Percentiles rank a stretch among this genome's conserved stretches.
Conservation (phyloP, 116 monocot genomes). For the Dioscorea cayenensis region DNA sequence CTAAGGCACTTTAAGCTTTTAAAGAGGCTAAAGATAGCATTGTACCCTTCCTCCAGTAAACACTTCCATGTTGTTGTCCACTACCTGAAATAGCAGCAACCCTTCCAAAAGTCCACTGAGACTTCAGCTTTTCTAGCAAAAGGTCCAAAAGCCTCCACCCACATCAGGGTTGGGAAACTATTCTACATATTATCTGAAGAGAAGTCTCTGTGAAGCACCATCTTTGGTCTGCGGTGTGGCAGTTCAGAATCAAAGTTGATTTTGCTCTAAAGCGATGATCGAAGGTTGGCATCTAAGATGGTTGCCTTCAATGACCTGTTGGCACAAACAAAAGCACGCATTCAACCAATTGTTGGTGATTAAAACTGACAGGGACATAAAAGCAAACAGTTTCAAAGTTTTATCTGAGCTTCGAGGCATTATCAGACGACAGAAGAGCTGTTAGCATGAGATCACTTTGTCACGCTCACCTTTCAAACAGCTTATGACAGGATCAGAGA, state of each 20-base stretch:
- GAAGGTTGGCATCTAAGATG: slow-evolving; percentile 60
- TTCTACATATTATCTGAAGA: slow-evolving; percentile 51
- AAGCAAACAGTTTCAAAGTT: too few species aligned
- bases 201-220: slow-evolving; percentile 91
- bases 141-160: slow-evolving; percentile 50
- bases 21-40: slow-evolving; percentile 44
- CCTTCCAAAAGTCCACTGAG: slow-evolving; percentile 49
- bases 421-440: too few species aligned
- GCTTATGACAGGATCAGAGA: too few species aligned
- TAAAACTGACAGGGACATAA: too few species aligned
- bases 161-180: slow-evolving; percentile 59
- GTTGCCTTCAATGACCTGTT: slow-evolving; percentile 89
- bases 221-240: slow-evolving; percentile 81
- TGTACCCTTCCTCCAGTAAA: slow-evolving; percentile 84
- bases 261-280: slow-evolving; percentile 54
- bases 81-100: slow-evolving; percentile 83
- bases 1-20: slow-evolving; percentile 41
- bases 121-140: slow-evolving; percentile 55
- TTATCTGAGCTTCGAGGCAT: too few species aligned
- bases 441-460: too few species aligned
- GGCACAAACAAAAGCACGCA: not conserved
- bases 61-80: slow-evolving; percentile 99
- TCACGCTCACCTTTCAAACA: too few species aligned
- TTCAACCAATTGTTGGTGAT: not conserved
- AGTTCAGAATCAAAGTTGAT: slow-evolving; percentile 86